Evolutionary conservation across 2,329 filamentous ascomycete genomes (phyloP).

Genomic region (Drechmeria coniospora): DNA sequence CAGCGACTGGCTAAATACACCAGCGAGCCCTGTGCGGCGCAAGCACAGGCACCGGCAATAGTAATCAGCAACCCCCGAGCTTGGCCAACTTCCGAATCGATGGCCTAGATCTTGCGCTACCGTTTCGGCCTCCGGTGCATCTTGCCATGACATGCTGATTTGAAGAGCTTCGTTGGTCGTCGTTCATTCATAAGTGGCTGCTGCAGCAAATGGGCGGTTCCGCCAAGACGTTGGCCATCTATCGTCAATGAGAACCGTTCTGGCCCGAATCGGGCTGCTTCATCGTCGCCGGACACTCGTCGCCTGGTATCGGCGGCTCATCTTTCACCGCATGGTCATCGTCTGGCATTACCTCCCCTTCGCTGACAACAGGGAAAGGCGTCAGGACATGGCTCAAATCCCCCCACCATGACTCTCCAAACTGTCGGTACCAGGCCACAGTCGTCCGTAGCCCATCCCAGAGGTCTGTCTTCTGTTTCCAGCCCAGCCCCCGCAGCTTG

Average conservation of each 20-base stretch:
- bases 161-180: too few species aligned
- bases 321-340: constrained; percentile 18
- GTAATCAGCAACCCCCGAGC: too few species aligned
- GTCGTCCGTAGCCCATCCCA: constrained; percentile 47
- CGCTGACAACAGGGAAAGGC: constrained; percentile 47
- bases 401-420: constrained; percentile 57
- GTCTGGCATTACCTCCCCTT: constrained; percentile 38
- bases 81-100: too few species aligned
- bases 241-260: neutral
- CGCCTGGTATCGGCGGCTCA: constrained; percentile 14
- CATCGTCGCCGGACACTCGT: constrained; percentile 4
- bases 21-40: too few species aligned
- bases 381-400: constrained; percentile 54
- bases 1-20: too few species aligned
- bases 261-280: neutral
- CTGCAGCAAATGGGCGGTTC: neutral
- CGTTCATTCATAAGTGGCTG: too few species aligned
- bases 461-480: constrained; percentile 52
- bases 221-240: neutral
- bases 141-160: too few species aligned
- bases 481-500: constrained; percentile 52
- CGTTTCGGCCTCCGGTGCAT: too few species aligned
- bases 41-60: too few species aligned
- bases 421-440: constrained; percentile 54
- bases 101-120: too few species aligned